phyloP scores from a whole-genome alignment of 352 stramenopile species.

The Elongisporangium senticosum region DNA sequence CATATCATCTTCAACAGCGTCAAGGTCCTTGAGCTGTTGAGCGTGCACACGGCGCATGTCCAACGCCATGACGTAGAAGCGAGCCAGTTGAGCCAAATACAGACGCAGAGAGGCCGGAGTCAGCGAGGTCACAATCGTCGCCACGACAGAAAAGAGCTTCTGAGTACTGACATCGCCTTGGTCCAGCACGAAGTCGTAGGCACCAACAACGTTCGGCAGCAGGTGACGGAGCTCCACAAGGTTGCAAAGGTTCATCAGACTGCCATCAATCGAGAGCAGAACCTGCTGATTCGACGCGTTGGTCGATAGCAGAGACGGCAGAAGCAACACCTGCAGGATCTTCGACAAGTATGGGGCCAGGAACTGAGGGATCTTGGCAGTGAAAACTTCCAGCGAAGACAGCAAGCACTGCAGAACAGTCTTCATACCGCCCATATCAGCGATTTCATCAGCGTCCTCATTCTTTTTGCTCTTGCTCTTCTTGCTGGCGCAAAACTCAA shows the following conservation, averaged over 20 bases:
- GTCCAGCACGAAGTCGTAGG: conserved; percentile 60
- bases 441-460: conserved; percentile 16
- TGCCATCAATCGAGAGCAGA: conserved; percentile 57
- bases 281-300: conserved; percentile 22
- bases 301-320: conserved; percentile 36
- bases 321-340: conserved; percentile 56
- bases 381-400: conserved; percentile 73
- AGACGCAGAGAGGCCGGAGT: conserved; percentile 47
- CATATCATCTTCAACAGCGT: conserved; percentile 70
- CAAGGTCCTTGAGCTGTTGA: conserved; percentile 43
- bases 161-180: conserved; percentile 49
- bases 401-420: conserved; percentile 76
- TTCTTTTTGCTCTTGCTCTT: conserved; percentile 8
- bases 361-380: conserved; percentile 79
- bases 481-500: conserved; percentile 42
- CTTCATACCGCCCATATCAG: conserved; percentile 18
- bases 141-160: conserved; percentile 68
- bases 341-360: conserved; percentile 65
- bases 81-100: conserved; percentile 67
- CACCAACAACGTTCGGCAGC: conserved; percentile 57
- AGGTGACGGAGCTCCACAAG: conserved; percentile 72
- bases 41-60: conserved; percentile 70
- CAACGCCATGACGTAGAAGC: conserved; percentile 77
- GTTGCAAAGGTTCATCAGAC: conserved; percentile 60
- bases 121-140: conserved; percentile 51